Evolutionary conservation across 306 rosid species (phyloP), one percentile per base, ranked within the genome.

Genomic region (Crataegus laevigata): DNA sequence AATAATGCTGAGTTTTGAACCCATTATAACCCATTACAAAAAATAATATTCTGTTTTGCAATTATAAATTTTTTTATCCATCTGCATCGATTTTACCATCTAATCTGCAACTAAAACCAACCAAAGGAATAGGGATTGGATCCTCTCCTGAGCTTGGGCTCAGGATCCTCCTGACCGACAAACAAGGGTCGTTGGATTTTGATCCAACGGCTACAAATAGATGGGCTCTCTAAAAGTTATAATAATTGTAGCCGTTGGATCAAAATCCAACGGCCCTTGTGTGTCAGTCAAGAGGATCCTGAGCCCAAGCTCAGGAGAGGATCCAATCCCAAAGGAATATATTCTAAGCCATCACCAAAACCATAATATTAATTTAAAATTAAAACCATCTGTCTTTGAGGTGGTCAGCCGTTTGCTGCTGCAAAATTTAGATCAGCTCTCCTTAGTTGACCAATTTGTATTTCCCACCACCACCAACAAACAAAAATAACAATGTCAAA

Each of bases 381-480:
- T 28, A 38, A 2, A 60, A 15, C 66, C 11, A 13, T 29, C 29
- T 24, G 38, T 2, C 7, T 4, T 34, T 9, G 57, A 36, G 55
- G 25, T 0, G 1, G 24, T 54, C 22, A 34, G 52, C 34, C 32
- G 15, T 34, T 71, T 38, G 66, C 54, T 24, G 75, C 38, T 6
- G 11, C 66, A 74, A 50, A 13, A 30, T 51, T 21, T 50, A 24
- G 65, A 34, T 34, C 38, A 52, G 73, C 66, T 36, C 22, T 19
- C 79, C 73, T 66, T 75, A 40, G 79, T 75, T 75, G 79, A 75
- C 79, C 65, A 13, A 13, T 17, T 38, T 13, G 5, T 19, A 40
- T 22, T 40, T 40, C 21, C 71, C 50, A n/a, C 50, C 38, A 40
- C 22, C 17, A n/a, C 21, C 17, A 11, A 50, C 19, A 34, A 36